Percentiles rank a stretch among this genome's conserved stretches.
Evolutionary conservation across 164 flowering plant species (phyloP).

Genomic region (Cinnamomum chago): DNA sequence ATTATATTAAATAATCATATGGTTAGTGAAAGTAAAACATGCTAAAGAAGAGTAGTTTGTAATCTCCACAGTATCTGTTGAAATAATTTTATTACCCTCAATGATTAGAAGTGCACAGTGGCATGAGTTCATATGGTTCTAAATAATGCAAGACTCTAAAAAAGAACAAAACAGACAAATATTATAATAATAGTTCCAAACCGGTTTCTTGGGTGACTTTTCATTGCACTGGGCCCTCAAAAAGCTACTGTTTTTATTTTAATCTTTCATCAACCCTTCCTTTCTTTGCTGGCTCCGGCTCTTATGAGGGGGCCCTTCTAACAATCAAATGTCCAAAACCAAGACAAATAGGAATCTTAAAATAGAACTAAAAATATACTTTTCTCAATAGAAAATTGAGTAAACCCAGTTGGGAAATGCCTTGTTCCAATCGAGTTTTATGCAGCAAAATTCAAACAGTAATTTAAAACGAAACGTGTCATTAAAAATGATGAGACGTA

Average conservation of each 20-base stretch:
- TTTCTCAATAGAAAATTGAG: not conserved
- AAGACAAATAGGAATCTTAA: not conserved
- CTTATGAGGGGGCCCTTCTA: not conserved
- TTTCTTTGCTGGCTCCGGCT: conserved; percentile 2
- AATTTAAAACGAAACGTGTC: not conserved
- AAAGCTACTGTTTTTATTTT: conserved; percentile 1
- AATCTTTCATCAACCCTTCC: not conserved
- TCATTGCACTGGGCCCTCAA: not conserved
- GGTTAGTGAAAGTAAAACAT: not conserved
- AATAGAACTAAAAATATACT: not conserved
- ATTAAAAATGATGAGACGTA: not conserved
- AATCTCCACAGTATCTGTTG: not conserved
- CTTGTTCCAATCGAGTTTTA: not conserved
- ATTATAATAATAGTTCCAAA: not conserved
- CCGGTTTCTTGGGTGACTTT: not conserved
- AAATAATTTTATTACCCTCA: not conserved
- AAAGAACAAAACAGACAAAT: not conserved
- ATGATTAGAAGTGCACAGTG: conserved; percentile 3
- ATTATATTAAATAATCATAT: not conserved
- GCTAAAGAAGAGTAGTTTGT: not conserved
- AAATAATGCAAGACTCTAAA: not conserved
- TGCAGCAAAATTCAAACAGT: not conserved
- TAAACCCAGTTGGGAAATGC: not conserved
- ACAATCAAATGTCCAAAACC: not conserved
- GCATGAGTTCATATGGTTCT: not conserved